Percentiles rank a stretch among this genome's conserved stretches.
Conservation (phyloP, 192 early-diverging fungal genomes). For the Mortierella alpina region DNA sequence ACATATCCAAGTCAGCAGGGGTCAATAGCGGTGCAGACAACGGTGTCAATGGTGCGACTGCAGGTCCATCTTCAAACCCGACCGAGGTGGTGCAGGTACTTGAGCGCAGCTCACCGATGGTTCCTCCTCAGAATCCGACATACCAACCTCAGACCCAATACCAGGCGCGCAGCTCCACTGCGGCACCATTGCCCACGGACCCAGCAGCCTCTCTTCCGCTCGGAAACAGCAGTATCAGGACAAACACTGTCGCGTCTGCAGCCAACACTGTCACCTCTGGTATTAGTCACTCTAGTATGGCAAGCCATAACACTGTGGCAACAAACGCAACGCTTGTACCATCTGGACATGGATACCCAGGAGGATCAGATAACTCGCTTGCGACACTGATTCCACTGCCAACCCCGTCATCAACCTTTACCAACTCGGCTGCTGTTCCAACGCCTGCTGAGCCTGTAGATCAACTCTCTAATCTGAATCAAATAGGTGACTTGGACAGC, state of each 20-base stretch:
- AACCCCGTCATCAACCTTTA: conserved; percentile 23
- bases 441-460: conserved; percentile 20
- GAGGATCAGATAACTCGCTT: conserved; percentile 19
- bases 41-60: not conserved
- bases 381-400: conserved; percentile 35
- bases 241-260: conserved; percentile 29
- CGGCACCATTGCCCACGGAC: not conserved
- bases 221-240: conserved; percentile 14
- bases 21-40: not conserved
- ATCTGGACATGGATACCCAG: conserved; percentile 5
- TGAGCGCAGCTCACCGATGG: not conserved
- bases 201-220: conserved; percentile 8
- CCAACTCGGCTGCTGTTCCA: conserved; percentile 8
- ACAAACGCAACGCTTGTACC: conserved; percentile 16
- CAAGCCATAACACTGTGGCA: conserved; percentile 1
- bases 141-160: not conserved
- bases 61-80: not conserved
- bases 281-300: conserved; percentile 18
- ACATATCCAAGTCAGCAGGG: conserved; percentile 3
- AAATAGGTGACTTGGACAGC: not conserved
- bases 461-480: conserved; percentile 8
- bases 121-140: not conserved
- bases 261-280: conserved; percentile 31
- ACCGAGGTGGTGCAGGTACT: not conserved
- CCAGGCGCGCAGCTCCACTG: not conserved